Conservation (phyloP, 2,329 filamentous ascomycete genomes). For the Exophiala xenobiotica region DNA sequence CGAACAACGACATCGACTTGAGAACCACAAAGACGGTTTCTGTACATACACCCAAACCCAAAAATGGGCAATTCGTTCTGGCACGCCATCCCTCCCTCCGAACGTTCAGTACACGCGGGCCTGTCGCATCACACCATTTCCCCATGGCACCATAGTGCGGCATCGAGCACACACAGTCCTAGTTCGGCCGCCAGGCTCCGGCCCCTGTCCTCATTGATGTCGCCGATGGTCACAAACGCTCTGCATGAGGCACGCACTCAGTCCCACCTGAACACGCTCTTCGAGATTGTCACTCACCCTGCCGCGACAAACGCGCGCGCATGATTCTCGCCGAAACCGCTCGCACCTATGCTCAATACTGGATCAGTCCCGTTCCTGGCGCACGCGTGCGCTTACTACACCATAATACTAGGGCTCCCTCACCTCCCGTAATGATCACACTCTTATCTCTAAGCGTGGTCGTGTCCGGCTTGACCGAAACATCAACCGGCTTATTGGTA, state of each 20-base stretch:
- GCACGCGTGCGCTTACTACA: not conserved
- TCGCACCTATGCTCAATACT: constrained; percentile 26
- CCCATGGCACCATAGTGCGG: not conserved
- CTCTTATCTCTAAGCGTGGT: not conserved
- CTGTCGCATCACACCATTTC: not conserved
- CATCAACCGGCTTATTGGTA: constrained; percentile 8
- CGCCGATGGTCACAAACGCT: constrained; percentile 27
- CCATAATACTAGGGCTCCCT: not conserved
- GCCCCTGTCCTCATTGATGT: constrained; percentile 44
- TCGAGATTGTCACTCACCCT: constrained; percentile 7
- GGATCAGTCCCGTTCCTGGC: not conserved
- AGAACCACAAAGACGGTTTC: not conserved
- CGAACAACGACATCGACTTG: not conserved
- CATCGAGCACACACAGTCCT: not conserved
- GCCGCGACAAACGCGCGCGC: constrained; percentile 29
- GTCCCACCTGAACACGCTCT: not conserved
- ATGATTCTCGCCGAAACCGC: constrained; percentile 34
- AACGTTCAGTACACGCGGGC: not conserved
- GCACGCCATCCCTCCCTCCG: not conserved
- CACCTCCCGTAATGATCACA: constrained; percentile 7
- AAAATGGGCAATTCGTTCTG: not conserved
- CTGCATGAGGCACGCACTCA: not conserved
- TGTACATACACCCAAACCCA: not conserved
- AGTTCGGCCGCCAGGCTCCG: constrained; percentile 27
- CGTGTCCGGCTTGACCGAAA: constrained; percentile 3